phyloP scores from a whole-genome alignment of 306 rosid species.

The Vigna radiata region DNA sequence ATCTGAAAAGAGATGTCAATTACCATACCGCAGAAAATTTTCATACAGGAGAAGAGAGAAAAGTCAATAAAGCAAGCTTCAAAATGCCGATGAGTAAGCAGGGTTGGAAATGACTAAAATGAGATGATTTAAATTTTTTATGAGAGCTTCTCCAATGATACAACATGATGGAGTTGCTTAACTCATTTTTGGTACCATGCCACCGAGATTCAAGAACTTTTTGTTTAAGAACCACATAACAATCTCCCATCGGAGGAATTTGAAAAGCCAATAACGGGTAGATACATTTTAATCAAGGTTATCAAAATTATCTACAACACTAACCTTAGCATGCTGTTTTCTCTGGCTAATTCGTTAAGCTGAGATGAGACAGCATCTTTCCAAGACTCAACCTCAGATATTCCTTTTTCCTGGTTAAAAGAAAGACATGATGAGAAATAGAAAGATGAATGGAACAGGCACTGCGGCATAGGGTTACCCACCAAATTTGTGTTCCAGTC shows the following conservation, averaged over 20 bases:
- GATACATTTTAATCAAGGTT: conserved; percentile 8
- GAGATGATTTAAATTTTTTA: conserved; percentile 18
- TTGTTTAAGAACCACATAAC: background rate
- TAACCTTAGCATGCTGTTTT: conserved; percentile 73
- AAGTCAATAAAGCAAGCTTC: background rate
- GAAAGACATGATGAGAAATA: conserved; percentile 18
- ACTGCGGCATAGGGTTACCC: background rate
- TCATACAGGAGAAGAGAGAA: background rate
- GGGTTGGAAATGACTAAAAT: conserved; percentile 9
- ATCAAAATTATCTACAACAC: conserved; percentile 29
- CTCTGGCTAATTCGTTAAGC: conserved; percentile 62
- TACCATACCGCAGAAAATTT: background rate
- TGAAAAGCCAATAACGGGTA: conserved; percentile 8
- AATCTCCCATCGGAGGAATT: background rate
- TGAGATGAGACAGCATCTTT: conserved; percentile 66
- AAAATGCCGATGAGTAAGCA: conserved; percentile 10
- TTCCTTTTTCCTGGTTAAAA: conserved; percentile 62
- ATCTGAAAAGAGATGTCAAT: conserved; percentile 52
- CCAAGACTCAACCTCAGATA: conserved; percentile 70
- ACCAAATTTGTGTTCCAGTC: conserved; percentile 63
- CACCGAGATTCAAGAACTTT: background rate
- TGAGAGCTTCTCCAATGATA: background rate
- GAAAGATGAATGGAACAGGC: background rate
- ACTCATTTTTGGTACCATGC: background rate
- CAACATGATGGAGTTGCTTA: background rate